Evolutionary conservation across 2,329 filamentous ascomycete species (phyloP).

Genomic region (Hypoxylon sp.): DNA sequence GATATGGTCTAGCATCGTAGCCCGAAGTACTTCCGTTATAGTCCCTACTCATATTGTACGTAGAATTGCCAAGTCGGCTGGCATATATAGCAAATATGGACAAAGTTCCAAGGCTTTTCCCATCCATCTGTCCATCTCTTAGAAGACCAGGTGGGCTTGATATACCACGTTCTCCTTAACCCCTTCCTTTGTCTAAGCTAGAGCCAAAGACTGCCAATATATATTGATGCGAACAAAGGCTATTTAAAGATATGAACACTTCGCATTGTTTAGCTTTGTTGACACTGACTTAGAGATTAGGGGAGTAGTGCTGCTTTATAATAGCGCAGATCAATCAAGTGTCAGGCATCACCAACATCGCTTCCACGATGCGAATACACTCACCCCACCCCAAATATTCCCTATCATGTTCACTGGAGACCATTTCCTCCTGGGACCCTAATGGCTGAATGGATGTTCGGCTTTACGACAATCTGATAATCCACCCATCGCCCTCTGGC

Average conservation of each 20-base stretch:
- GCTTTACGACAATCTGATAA: conserved; percentile 50
- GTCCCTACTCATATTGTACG: conserved; percentile 8
- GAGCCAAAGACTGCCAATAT: neutral
- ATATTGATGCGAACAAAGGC: conserved; percentile 2
- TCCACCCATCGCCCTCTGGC: conserved; percentile 59
- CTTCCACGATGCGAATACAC: neutral
- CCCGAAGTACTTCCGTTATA: conserved; percentile 20
- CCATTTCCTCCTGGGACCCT: neutral
- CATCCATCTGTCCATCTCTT: neutral
- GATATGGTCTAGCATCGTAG: conserved; percentile 44
- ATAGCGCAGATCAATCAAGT: neutral
- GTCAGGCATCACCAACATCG: neutral
- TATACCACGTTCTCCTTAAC: conserved; percentile 15
- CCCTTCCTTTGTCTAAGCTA: conserved; percentile 20
- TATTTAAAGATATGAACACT: conserved; percentile 11
- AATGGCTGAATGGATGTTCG: neutral
- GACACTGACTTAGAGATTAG: neutral
- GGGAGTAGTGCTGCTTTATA: neutral
- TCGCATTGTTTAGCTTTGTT: conserved; percentile 16
- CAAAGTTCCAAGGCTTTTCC: neutral
- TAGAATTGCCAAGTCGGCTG: neutral
- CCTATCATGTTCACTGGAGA: neutral
- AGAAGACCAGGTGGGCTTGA: neutral
- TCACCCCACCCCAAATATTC: neutral
- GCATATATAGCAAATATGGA: neutral